A percentile compares a stretch with the other conserved stretches of the same genome.
Conservation (phyloP, 116 monocot species). For the Trichopus zeylanicus region DNA sequence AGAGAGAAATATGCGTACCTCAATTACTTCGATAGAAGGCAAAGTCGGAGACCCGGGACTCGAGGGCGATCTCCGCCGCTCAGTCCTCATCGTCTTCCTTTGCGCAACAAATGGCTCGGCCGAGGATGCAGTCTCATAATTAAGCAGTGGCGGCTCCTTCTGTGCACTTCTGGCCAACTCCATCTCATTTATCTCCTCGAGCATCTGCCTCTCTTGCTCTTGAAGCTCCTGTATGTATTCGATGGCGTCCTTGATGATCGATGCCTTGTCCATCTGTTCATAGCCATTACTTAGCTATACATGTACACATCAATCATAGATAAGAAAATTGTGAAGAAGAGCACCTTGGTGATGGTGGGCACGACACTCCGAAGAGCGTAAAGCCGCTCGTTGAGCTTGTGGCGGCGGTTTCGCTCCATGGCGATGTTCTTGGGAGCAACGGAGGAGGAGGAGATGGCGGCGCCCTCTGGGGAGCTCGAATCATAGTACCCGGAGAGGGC, state of each 20-base stretch:
- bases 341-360: constrained; percentile 84
- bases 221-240: constrained; percentile 75
- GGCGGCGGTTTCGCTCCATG: constrained; percentile 64
- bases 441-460: constrained; percentile 5
- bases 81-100: no score
- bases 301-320: no score
- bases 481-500: constrained; percentile 26
- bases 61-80: neutral
- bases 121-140: neutral
- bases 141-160: neutral
- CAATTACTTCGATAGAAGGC: constrained; percentile 11
- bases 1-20: no score
- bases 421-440: constrained; percentile 48
- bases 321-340: neutral
- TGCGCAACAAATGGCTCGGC: neutral
- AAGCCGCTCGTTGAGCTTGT: constrained; percentile 66
- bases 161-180: constrained; percentile 4
- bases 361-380: constrained; percentile 77
- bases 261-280: constrained; percentile 82
- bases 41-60: neutral
- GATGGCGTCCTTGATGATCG: constrained; percentile 82
- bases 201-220: constrained; percentile 53
- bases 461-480: constrained; percentile 44
- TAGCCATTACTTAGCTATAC: no score
- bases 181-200: constrained; percentile 28